Evolutionary conservation across 129 eudicot genomes (phyloP).

Genomic region (Silybum marianum): DNA sequence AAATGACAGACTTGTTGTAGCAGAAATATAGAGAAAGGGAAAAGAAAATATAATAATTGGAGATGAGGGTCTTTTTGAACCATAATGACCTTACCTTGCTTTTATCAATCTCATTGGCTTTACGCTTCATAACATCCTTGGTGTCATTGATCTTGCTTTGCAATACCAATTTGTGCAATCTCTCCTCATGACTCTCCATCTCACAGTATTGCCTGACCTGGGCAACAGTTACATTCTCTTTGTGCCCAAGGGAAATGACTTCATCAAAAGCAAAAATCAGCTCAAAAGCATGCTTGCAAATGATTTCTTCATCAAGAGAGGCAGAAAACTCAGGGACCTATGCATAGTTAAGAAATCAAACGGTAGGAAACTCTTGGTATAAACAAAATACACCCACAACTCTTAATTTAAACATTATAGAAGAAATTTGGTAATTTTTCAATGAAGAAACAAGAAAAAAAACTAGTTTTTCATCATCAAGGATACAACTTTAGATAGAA

Average conservation of each 20-base stretch:
- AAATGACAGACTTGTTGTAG: slow-evolving; percentile 4
- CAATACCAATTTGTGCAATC: slow-evolving; percentile 68
- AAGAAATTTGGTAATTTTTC: background rate
- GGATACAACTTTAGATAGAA: slow-evolving; percentile 91
- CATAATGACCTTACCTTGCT: slow-evolving; percentile 53
- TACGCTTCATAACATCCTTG: slow-evolving; percentile 92
- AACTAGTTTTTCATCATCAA: slow-evolving; percentile 13
- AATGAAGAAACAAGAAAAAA: background rate
- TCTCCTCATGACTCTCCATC: slow-evolving; percentile 96
- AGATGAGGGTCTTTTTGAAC: background rate
- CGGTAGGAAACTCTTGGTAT: background rate
- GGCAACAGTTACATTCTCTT: slow-evolving; percentile 81
- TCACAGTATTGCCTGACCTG: slow-evolving; percentile 95
- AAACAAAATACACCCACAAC: background rate
- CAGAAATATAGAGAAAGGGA: background rate
- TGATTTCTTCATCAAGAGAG: slow-evolving; percentile 87
- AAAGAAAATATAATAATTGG: background rate
- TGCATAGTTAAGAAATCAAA: slow-evolving; percentile 47
- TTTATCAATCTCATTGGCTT: slow-evolving; percentile 88
- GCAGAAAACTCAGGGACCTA: slow-evolving; percentile 93
- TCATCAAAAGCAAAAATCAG: slow-evolving; percentile 92
- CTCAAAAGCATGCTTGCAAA: slow-evolving; percentile 85
- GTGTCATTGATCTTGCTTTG: slow-evolving; percentile 82
- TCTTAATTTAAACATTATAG: background rate
- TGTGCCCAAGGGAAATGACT: slow-evolving; percentile 92